Base-by-base conservation (phyloP, 2,329 filamentous ascomycete genomes). In the Balansia obtecta region DNA sequence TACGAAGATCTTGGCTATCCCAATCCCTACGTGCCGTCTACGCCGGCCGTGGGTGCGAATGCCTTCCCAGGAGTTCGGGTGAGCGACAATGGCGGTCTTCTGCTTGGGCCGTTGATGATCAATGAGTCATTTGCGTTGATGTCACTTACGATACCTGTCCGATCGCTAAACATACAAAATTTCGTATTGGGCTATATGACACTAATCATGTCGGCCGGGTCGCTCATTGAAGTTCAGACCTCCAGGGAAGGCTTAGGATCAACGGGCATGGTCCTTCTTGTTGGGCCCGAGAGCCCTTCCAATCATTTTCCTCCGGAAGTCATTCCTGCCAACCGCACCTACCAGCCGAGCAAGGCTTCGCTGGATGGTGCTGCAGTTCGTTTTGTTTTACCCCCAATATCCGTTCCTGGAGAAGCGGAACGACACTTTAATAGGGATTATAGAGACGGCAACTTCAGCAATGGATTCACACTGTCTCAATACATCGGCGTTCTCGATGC, bases 141-240 rank as follows among this genome's bases (percentile, higher is more conserved):
- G 12, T 95, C 89, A 2, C 71, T 95, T 52, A 95, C 89, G 0
- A 68, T 91, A 15, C 87, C 89, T 0, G 80, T 96, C 49, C 76
- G 86, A 53, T 58, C 57, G 82, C 85, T 61, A 73, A 74, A 2
- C 75, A 76, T 2, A 63, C 68, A 41, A 18, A 69, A 69, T 3
- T 81, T 85, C 54, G 77, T 91, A 1, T 72, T 95, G 5, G 90
- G 88, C 1, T 95, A 88, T 71, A 77, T 95, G 70, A 95, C 88
- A 1, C 70, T 91, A 2, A 72, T 95, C n/a, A 76, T 86, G 50
- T 79, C 86, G 50, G 83, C 83, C 1, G 68, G 70, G 4, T 74
- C 84, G 1, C 71, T 93, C 3, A 69, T 81, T n/a, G 65, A 74
- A 43, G 75, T 88, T 1, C 69, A 82, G 27, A 66, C 69, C 16